Base-by-base conservation (phyloP, 805 yeast species). In the Kluyveromyces dobzhanskii region DNA sequence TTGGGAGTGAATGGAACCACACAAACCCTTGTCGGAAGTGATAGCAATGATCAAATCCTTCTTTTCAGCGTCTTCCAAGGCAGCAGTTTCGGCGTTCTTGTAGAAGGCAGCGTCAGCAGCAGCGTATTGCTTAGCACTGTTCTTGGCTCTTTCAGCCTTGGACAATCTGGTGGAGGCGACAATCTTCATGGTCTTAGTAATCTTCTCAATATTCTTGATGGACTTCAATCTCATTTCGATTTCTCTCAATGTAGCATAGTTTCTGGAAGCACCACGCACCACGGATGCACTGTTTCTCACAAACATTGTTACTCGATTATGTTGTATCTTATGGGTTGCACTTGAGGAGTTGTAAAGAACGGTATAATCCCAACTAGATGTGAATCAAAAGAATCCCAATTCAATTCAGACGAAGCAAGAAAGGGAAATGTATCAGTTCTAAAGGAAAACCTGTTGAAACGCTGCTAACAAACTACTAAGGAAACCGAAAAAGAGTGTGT, bases 161-260 rank as follows among this genome's bases (percentile, higher is more conserved):
- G 78, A 74, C 65, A 92, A 78, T 71, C 96, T 83, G 54, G 98
- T 92, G 30, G 97, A 90, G 30, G 98, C 98, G 59, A 92, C 98
- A 69, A 92, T 82, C 76, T 88, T 92, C 97, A 92, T 92, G 67
- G 98, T 92, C 72, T 92, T 92, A 71, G 98, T 92, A 72, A 92
- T 92, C 75, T 92, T 92, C 73, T 92, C 97, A 66, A 92, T 90
- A 77, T 92, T 92, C 76, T 90, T 92, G 66, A 92, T 92, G 50
- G 97, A 86, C 75, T 92, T 92, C 64, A 92, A 79, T 75, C 98
- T 94, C 67, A 77, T 83, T 75, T 92, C 98, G 61, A 92, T 94
- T 70, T 92, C 98, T 73, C 97, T 90, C 65, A 92, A 76, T 54
- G 98, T 92, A 59, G 98, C 98, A 74, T 86, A 90, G 74, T 80